Percentiles rank a stretch among this genome's conserved stretches.
Evolutionary conservation across 768 basidiomycete species (phyloP).

Genomic region (Rhodotorula graminis): DNA sequence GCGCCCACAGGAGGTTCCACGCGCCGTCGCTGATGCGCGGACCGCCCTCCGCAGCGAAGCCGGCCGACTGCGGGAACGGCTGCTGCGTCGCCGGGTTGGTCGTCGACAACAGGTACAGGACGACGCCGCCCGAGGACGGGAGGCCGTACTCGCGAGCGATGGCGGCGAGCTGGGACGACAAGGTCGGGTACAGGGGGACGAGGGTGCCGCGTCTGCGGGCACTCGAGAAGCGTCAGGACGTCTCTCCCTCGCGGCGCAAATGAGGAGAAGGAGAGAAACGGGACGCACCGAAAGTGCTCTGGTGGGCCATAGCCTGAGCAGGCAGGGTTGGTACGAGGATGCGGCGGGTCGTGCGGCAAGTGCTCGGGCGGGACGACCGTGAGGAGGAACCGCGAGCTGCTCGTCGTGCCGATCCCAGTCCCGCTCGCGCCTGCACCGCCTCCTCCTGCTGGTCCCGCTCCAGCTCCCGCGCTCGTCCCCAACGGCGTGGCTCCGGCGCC

Average conservation of each 20-base stretch:
- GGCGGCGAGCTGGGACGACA: conserved; percentile 74
- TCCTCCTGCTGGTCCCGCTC: too few species aligned
- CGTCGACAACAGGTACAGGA: conserved; percentile 69
- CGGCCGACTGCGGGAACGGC: conserved; percentile 44
- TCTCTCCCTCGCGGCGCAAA: too few species aligned
- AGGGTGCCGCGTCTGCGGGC: conserved; percentile 70
- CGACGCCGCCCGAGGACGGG: conserved; percentile 74
- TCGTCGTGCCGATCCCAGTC: not conserved
- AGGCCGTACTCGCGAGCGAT: conserved; percentile 92
- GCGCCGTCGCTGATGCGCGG: conserved; percentile 80
- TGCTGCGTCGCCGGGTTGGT: conserved; percentile 37
- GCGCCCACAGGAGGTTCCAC: conserved; percentile 76
- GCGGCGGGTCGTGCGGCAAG: conserved; percentile 57
- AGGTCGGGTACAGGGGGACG: conserved; percentile 73
- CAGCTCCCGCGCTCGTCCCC: too few species aligned
- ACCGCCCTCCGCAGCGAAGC: conserved; percentile 52
- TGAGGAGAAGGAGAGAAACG: fast-evolving
- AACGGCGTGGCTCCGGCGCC: too few species aligned
- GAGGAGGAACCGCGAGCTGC: conserved; percentile 62
- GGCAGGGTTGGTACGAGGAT: conserved; percentile 48
- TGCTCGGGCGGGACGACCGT: conserved; percentile 75
- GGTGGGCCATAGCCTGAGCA: conserved; percentile 49
- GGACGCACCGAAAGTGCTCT: conserved; percentile 43
- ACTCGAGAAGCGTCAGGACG: not conserved
- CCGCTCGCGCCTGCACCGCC: not conserved